These are phyloP conservation scores for Backusella circina DNA, from an alignment of 192 early-diverging fungal genomes.

Conservation along the genomic window DNA sequence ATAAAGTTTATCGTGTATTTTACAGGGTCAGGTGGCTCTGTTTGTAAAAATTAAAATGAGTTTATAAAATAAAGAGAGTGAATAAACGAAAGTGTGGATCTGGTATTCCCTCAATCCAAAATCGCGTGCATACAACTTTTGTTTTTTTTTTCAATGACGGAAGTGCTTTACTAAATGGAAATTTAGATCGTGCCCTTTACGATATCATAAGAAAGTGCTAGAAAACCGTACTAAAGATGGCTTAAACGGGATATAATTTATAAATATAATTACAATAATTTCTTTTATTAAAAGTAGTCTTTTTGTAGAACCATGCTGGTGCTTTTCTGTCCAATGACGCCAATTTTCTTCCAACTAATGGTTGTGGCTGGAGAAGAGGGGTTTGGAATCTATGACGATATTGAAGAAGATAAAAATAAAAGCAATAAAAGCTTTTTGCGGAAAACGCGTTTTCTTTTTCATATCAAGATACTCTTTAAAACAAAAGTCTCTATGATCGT, in stretches of 20 bases:
- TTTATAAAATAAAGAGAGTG: background rate
- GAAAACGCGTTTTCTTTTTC: background rate
- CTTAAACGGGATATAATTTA: slow-evolving; percentile 1
- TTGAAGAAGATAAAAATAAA: background rate
- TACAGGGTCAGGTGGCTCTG: background rate
- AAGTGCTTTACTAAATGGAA: background rate
- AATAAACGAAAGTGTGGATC: background rate
- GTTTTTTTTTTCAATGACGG: background rate
- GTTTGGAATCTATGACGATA: background rate
- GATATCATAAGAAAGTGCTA: background rate
- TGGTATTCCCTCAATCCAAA: slow-evolving; percentile 1
- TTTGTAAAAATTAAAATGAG: background rate
- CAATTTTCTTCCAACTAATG: background rate
- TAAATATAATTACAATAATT: background rate
- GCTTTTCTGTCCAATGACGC: background rate
- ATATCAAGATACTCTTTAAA: background rate
- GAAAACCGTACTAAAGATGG: background rate
- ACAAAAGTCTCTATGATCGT: background rate
- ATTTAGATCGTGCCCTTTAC: background rate
- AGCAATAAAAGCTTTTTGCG: too few relatives aligned
- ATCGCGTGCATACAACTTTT: background rate
- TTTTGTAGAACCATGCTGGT: slow-evolving; percentile 25
- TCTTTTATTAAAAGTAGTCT: slow-evolving; percentile 24
- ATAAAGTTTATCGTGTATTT: background rate
- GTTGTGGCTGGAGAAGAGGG: background rate